Percentiles rank a stretch among this genome's conserved stretches.
Conservation (phyloP, 257 asterid genomes). For the Solanum ossicruentum region DNA sequence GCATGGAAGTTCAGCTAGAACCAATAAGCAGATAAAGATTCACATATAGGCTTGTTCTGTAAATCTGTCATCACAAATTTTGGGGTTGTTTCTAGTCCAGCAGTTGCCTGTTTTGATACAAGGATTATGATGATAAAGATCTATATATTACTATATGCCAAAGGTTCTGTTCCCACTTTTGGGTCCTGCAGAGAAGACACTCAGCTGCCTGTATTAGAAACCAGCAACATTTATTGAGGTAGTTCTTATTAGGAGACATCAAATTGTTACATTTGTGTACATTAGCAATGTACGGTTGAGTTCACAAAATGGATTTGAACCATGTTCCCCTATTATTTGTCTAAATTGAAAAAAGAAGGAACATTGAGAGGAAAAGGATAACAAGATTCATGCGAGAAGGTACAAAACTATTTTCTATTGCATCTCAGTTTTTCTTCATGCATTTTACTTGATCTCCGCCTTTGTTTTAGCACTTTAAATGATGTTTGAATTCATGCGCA, state of each 20-base stretch:
- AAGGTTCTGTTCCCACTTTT: not conserved
- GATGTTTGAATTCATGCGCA: not conserved
- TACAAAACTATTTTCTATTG: not conserved
- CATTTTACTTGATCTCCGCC: not conserved
- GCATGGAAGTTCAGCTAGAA: slow-evolving; percentile 94
- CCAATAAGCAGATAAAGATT: slow-evolving; percentile 51
- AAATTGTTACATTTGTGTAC: not conserved
- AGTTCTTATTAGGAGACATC: not conserved
- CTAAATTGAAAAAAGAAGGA: not conserved
- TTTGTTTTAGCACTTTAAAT: not conserved
- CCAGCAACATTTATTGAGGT: not conserved
- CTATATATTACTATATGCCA: not conserved
- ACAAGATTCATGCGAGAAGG: not conserved
- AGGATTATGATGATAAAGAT: not conserved
- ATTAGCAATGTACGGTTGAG: not conserved
- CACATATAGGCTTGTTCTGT: not conserved
- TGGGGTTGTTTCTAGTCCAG: not conserved
- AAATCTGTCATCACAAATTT: not conserved
- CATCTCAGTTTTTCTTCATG: not conserved
- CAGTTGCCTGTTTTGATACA: not conserved
- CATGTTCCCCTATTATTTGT: not conserved
- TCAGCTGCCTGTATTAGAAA: not conserved
- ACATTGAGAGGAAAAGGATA: not conserved
- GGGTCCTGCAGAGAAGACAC: not conserved
- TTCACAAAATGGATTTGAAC: not conserved